phyloP scores from a whole-genome alignment of 257 asterid genomes.

The Solanum sparsipilum region DNA sequence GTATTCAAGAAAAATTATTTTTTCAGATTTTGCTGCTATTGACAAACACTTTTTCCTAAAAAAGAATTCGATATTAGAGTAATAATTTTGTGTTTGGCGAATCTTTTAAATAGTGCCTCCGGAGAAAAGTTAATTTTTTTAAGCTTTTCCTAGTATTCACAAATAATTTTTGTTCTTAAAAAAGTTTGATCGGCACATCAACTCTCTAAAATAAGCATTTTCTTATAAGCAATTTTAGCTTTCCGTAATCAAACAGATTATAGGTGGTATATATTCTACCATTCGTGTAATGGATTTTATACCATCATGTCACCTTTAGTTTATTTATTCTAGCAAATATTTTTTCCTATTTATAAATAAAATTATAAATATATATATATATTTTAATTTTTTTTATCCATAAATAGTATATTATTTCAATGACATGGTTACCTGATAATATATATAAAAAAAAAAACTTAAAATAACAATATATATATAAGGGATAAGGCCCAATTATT shows the following conservation, averaged over 20 bases:
- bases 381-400: rapidly evolving
- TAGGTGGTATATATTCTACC: not conserved
- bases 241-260: not conserved
- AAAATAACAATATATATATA: not conserved
- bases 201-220: not conserved
- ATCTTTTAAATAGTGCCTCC: no score
- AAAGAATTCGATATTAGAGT: no score
- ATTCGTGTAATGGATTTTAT: not conserved
- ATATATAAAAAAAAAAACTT: not conserved
- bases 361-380: no score
- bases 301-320: not conserved
- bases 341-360: not conserved
- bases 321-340: not conserved
- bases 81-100: no score
- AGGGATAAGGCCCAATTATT: no score
- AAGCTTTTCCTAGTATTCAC: no score
- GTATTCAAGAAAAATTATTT: no score
- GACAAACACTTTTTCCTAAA: no score
- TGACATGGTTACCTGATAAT: not conserved
- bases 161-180: not conserved
- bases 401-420: not conserved
- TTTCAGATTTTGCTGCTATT: no score
- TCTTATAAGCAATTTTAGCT: not conserved
- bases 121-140: no score
- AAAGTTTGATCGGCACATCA: not conserved